Conservation (phyloP, 805 yeast species). For the Saturnispora galanensis region DNA sequence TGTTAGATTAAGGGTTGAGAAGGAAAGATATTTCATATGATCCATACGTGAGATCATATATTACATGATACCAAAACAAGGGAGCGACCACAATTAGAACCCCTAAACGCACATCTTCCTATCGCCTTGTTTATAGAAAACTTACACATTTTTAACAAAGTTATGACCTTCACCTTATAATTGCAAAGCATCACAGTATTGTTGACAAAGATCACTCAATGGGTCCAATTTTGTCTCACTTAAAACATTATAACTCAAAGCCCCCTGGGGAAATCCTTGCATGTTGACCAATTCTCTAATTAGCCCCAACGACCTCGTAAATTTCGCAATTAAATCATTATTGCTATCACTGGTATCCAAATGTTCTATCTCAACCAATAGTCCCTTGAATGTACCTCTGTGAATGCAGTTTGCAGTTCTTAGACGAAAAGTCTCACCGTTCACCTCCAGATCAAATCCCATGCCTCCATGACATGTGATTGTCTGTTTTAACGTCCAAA, state of each 20-base stretch:
- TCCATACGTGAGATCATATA: not conserved
- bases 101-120: too few species aligned
- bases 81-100: too few species aligned
- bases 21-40: constrained; percentile 18
- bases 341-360: constrained; percentile 20
- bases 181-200: constrained; percentile 31
- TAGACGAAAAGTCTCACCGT: constrained; percentile 38
- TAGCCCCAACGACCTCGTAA: constrained; percentile 26
- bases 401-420: constrained; percentile 63
- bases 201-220: constrained; percentile 30
- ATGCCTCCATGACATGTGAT: constrained; percentile 70
- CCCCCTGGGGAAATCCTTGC: constrained; percentile 29
- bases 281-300: constrained; percentile 25
- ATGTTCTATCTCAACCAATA: constrained; percentile 51
- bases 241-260: constrained; percentile 28
- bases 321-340: constrained; percentile 22
- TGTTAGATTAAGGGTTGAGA: constrained; percentile 27
- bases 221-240: constrained; percentile 30
- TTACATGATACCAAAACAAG: not conserved
- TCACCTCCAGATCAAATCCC: constrained; percentile 34
- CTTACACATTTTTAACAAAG: not conserved
- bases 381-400: constrained; percentile 66
- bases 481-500: constrained; percentile 62
- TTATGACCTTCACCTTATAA: constrained; percentile 14
- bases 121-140: too few species aligned